A percentile compares a stretch with the other conserved stretches of the same genome.
phyloP scores from a whole-genome alignment of 306 rosid genomes.

The Purshia tridentata region DNA sequence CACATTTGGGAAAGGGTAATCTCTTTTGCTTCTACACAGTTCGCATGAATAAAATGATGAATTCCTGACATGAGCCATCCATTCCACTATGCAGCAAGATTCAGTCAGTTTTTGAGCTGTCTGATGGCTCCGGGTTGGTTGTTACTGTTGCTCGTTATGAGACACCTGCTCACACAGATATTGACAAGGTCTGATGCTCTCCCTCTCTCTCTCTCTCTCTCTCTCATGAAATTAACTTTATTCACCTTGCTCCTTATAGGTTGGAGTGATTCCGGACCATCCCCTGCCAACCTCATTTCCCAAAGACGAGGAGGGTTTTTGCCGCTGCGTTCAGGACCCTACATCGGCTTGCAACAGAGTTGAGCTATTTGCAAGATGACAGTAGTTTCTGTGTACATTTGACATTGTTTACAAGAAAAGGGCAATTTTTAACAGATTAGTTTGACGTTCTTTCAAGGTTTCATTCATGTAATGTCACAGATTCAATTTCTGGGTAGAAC shows the following conservation, averaged over 20 bases:
- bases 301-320: conserved; percentile 76
- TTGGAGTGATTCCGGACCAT: conserved; percentile 92
- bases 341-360: conserved; percentile 72
- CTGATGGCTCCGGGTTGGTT: conserved; percentile 94
- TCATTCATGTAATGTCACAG: conserved; percentile 1
- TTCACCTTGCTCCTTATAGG: conserved; percentile 35
- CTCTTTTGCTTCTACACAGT: conserved; percentile 25
- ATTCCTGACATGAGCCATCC: conserved; percentile 30
- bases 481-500: neutral
- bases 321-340: conserved; percentile 85
- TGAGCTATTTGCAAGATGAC: conserved; percentile 68
- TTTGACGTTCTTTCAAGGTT: conserved; percentile 4
- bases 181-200: conserved; percentile 61
- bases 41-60: neutral
- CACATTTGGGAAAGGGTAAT: conserved; percentile 92
- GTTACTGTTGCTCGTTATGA: conserved; percentile 94
- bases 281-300: conserved; percentile 83
- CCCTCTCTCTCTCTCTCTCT: conserved; percentile 14
- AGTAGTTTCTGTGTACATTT: conserved; percentile 4
- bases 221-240: neutral
- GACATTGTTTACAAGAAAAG: conserved; percentile 9
- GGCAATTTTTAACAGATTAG: conserved; percentile 18
- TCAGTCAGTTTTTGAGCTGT: conserved; percentile 89
- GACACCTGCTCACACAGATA: conserved; percentile 89
- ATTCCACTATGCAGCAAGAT: conserved; percentile 66